Evolutionary conservation across 1,284 basidiomycete species (phyloP).

Genomic region (Fistulinella cinereoalba): DNA sequence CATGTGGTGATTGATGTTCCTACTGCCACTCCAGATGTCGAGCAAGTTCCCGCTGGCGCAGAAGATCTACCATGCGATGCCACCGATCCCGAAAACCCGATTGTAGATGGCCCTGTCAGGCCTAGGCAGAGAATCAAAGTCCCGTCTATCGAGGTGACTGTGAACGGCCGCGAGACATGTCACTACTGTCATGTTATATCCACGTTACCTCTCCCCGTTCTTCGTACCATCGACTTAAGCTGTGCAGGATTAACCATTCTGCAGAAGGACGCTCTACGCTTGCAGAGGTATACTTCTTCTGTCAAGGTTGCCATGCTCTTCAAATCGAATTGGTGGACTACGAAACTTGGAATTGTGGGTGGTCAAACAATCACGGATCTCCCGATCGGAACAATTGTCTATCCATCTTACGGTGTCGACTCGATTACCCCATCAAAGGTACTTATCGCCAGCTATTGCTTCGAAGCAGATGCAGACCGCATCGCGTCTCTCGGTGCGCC

Average conservation of each 20-base stretch:
- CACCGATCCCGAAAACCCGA: no score
- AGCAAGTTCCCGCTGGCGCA: not conserved
- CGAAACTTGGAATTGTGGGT: no score
- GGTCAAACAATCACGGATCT: no score
- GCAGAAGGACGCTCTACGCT: constrained; percentile 15
- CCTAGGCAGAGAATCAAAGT: no score
- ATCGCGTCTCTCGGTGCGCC: constrained; percentile 5
- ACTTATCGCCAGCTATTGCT: constrained; percentile 14
- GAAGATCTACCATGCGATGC: not conserved
- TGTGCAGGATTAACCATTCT: constrained; percentile 7
- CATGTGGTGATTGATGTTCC: not conserved
- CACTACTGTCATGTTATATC: constrained; percentile 16
- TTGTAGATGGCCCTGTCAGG: not conserved
- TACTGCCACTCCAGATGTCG: not conserved
- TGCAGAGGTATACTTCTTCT: not conserved
- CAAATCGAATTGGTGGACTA: no score
- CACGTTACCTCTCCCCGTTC: constrained; percentile 13
- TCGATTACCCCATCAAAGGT: constrained; percentile 18
- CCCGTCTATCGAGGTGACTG: constrained; percentile 5
- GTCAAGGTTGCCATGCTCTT: constrained; percentile 37
- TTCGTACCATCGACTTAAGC: constrained; percentile 11
- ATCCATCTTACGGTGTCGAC: constrained; percentile 37
- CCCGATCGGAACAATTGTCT: no score
- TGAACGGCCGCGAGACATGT: not conserved
- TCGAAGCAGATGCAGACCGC: not conserved